Conservation (phyloP, 1,284 basidiomycete genomes). For the Fomitopsis pinicola region DNA sequence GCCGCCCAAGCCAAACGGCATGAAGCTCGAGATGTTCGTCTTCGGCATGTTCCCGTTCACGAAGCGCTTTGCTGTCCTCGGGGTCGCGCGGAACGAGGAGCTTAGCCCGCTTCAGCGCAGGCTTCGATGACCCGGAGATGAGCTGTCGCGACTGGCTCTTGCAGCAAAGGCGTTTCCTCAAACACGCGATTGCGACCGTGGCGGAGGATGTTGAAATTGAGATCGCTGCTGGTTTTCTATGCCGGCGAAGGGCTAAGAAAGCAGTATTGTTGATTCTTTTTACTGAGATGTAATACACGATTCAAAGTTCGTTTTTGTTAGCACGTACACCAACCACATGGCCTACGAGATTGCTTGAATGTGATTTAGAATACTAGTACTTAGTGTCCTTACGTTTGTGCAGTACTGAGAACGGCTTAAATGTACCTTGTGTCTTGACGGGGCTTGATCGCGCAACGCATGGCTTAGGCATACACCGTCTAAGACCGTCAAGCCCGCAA, state of each 20-base stretch:
- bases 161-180: conserved; percentile 88
- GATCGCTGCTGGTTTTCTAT: conserved; percentile 81
- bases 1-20: conserved; percentile 91
- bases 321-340: no score
- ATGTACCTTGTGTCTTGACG: no score
- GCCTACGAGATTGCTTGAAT: no score
- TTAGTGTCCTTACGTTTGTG: no score
- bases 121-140: conserved; percentile 91
- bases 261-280: no score
- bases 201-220: conserved; percentile 79
- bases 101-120: conserved; percentile 93
- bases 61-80: conserved; percentile 80
- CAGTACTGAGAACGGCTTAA: no score
- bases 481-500: no score
- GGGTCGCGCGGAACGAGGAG: conserved; percentile 86
- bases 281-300: no score
- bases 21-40: conserved; percentile 99
- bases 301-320: no score
- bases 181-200: conserved; percentile 73
- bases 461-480: no score
- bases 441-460: no score
- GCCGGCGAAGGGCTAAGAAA: conserved; percentile 79
- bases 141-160: conserved; percentile 85
- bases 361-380: no score
- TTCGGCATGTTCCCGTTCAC: conserved; percentile 99